Base-by-base conservation (phyloP, 768 basidiomycete genomes). In the Naganishia vaughanmartiniae region DNA sequence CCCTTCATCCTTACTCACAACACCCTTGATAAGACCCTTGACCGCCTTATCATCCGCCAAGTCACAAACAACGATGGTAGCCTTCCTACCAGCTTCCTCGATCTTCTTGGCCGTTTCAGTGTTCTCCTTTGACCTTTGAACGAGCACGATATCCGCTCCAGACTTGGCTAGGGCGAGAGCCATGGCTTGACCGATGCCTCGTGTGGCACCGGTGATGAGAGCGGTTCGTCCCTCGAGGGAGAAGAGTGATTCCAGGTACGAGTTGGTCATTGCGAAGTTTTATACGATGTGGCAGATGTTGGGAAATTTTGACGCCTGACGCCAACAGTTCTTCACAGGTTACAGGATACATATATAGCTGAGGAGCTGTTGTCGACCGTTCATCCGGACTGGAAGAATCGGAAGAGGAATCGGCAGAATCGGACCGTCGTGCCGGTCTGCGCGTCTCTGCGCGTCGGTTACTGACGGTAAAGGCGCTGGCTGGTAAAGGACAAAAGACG, bases 11-110 rank as follows among this genome's bases (percentile, higher is more conserved):
- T 77, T 73, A 1, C 83, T 83, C 15, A 87, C 83, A 36, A 87
- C 86, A 39, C 80, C 79, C 46, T 83, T 80, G 75, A 87, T 84
- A 70, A 89, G 76, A 57, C 78, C 78, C 66, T 82, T 84, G 73
- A 88, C 87, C 15, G 83, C 80, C 34, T 83, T 81, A 31, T 85
- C 79, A 78, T 86, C 83, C 9, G 83, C 80, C 39, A 89, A 81
- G 78, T 89, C 87, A 78, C 86, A 87, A n/a, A 85, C 80, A 57
- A 87, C 83, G 70, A 85, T 83, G 71, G 84, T 77, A 28, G 77
- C 77, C 31, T 79, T 75, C 12, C 77, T 75, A 53, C 81, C 80
- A 39, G 79, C 63, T 12, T 76, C 81, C 1, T 74, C 74, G 65
- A 84, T 80, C 0, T 72, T 68, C 56, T 84, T 79, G 34, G 71